Evolutionary conservation across 768 basidiomycete species (phyloP), one percentile per base, ranked within the genome.

Genomic region (Tremella mesenterica): DNA sequence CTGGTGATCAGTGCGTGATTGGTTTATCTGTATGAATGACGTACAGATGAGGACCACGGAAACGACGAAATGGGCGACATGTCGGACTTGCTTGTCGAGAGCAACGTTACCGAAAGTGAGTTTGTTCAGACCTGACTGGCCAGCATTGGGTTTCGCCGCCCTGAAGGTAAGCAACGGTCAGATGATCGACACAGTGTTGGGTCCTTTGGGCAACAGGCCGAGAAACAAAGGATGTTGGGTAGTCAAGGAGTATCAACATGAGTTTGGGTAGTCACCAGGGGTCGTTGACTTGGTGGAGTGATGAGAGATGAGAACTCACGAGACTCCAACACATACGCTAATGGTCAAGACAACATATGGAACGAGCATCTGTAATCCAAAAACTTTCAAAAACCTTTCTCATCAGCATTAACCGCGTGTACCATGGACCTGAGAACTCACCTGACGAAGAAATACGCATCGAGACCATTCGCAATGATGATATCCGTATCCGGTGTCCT

Each of bases 21-120:
- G 23, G 38, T 23, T 41, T 5, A 14, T 18, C 8, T 41, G 6
- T 4, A 18, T n/a, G 5, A 16, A 41, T 41, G 38, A 41, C 38
- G n/a, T n/a, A 41, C 38, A 48, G 50, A 73, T 73, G 31, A 73
- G 57, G 41, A 75, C 29, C 26, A 69, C 44, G 4, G 69, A 64
- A 18, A 72, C 62, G 23, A 73, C 39, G 53, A 75, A 67, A 50
- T 72, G 71, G 9, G 65, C 74, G 38, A 68, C 60, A 43, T 70
- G 67, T 48, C 72, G 58, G 26, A 52, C 53, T 38, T 70, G 66
- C 8, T 59, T 49, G 18, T 43, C 50, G 1, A 44, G 13, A 0
- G 63, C 52, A 45, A 75, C 66, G 52, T 75, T 75, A 14, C 72
- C 74, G 43, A 75, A 73, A 14, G 74, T 65, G 25, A 75, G 55